Evolutionary conservation across 2,329 filamentous ascomycete species (phyloP), one percentile per base, ranked within the genome.

Genomic region (Cadophora luteo-olivacea): DNA sequence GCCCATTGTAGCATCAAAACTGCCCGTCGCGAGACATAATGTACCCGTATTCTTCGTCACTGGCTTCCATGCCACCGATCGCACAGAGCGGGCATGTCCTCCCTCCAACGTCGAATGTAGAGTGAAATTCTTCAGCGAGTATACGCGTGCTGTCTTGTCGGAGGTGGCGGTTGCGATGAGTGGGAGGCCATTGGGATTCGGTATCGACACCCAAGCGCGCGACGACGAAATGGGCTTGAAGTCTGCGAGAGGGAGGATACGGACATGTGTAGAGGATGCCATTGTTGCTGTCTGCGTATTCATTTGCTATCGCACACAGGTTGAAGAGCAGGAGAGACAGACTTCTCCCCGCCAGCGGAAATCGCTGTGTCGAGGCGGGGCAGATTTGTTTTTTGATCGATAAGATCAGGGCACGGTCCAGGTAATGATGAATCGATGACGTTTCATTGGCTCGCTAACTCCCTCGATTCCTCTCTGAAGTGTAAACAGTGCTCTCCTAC

Each of bases 1-100:
- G 11, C 94, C 96, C 1, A 95, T 94, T 1, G 92, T 97, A 19
- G 93, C 91, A 80, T 99, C 96, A 78, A 99, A 99, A 78, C 92
- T 96, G 4, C 93, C 96, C 0, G 94, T 97, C 5, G 95, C 94
- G 19, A 98, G 86, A 55, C 95, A 93, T 66, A 92, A 90, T 77
- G 90, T 88, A 24, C 84, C 85, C 70, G 84, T 81, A 3, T 82
- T 81, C 16, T 85, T 82, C 54, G 87, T 81, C 69, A 86, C 85
- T 0, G 94, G 94, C 81, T 97, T 97, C 96, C 96, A 99, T 48
- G 93, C 90, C 24, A 90, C 89, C 61, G 89, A 89, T 66, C 96
- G 89, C n/a, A 99, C 89, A 75, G 92, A 96, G 67, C 96, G 92
- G 74, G 93, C 92, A 82, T 99, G 96, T 8, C 95, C 96, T 69